Evolutionary conservation across 805 yeast genomes (phyloP).

Genomic region (Blastobotrys chiropterorum): DNA sequence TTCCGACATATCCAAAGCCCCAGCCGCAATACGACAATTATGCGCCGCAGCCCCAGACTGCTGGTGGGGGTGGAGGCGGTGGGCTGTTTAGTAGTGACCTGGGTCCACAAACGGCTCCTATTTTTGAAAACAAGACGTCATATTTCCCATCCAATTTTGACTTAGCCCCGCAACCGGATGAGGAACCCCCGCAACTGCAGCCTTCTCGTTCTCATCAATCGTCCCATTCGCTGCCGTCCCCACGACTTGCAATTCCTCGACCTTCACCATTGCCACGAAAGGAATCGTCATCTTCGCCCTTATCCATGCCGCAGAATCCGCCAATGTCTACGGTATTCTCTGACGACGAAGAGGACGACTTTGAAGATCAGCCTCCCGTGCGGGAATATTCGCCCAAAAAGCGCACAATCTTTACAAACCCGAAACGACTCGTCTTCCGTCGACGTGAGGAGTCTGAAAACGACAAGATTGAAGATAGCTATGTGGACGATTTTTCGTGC

Average conservation of each 20-base stretch:
- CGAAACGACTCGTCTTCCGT: slow-evolving; percentile 3
- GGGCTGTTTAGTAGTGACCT: background rate
- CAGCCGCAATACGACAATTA: background rate
- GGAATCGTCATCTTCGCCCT: background rate
- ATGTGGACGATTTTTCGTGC: slow-evolving; percentile 14
- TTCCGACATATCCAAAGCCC: background rate
- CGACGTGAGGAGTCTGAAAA: slow-evolving; percentile 4
- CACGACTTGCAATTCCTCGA: background rate
- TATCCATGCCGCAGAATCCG: background rate
- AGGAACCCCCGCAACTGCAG: background rate
- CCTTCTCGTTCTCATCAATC: background rate
- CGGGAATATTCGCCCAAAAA: slow-evolving; percentile 1
- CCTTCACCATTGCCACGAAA: background rate
- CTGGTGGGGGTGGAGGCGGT: background rate
- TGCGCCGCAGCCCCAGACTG: background rate
- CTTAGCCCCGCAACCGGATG: background rate
- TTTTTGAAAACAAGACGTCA: background rate
- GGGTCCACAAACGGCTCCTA: background rate
- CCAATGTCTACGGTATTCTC: background rate
- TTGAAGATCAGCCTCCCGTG: background rate
- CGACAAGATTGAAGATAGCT: background rate
- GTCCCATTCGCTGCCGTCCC: background rate
- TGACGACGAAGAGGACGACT: background rate
- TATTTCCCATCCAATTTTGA: background rate
- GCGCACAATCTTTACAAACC: background rate